Evolutionary conservation across 208 protist species (phyloP).

Genomic region (Phytomonas sp.): DNA sequence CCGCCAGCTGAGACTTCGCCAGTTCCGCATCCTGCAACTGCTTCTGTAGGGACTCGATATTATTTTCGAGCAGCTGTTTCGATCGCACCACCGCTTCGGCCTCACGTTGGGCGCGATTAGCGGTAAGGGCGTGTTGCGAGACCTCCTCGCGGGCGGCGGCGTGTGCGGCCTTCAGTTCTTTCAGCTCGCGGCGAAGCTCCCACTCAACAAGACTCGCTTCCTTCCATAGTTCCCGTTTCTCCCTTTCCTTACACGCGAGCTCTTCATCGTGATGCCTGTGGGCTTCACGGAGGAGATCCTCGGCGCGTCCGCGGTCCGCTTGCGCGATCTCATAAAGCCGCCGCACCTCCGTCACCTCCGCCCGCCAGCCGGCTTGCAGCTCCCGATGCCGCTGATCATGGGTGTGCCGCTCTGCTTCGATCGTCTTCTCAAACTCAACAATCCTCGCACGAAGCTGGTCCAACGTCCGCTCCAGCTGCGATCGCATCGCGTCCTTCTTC

Average conservation of each 20-base stretch:
- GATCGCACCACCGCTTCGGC: conserved; percentile 17
- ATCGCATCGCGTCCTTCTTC: conserved; percentile 19
- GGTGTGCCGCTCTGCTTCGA: conserved; percentile 16
- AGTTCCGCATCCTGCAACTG: conserved; percentile 20
- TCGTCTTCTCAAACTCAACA: conserved; percentile 11
- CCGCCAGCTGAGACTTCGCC: neutral
- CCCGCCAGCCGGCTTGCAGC: conserved; percentile 10
- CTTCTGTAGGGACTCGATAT: conserved; percentile 11
- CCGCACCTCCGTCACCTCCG: conserved; percentile 12
- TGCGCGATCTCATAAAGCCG: conserved; percentile 17
- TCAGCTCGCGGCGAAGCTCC: conserved; percentile 15
- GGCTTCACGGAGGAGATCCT: conserved; percentile 6
- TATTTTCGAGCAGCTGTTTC: conserved; percentile 18
- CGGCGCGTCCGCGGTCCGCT: neutral
- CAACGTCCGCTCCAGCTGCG: conserved; percentile 16
- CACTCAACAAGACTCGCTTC: conserved; percentile 11
- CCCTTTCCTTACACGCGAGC: neutral
- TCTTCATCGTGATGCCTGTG: conserved; percentile 9
- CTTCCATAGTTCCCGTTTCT: no score
- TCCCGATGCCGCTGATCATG: conserved; percentile 15
- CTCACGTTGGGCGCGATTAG: conserved; percentile 22
- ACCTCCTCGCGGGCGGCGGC: conserved; percentile 14
- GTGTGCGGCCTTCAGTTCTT: conserved; percentile 17
- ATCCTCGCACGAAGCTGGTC: conserved; percentile 10
- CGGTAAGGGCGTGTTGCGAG: conserved; percentile 19